A percentile compares a stretch with the other conserved stretches of the same genome.
Evolutionary conservation across 2,329 filamentous ascomycete species (phyloP).

Genomic region (Chalara sp.): DNA sequence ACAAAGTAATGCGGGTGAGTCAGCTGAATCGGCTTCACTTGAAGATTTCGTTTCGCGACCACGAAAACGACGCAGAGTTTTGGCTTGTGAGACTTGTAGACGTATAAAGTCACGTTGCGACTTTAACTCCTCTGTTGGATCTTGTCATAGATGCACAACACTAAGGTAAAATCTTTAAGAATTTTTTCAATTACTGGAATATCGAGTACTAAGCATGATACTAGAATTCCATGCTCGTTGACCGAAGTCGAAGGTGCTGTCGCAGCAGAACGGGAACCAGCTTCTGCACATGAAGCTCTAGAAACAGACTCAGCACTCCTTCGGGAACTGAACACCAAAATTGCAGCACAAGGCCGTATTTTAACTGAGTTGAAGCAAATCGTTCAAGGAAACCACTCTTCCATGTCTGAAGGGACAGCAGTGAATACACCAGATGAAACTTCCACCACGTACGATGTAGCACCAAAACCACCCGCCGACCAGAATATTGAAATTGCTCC

Average conservation of each 20-base stretch:
- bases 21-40: too few relatives aligned
- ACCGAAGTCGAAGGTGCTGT: neutral
- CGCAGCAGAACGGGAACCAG: neutral
- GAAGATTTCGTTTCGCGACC: neutral
- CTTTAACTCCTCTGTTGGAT: neutral
- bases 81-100: neutral
- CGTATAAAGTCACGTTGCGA: neutral
- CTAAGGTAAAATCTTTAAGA: neutral
- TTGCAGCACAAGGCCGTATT: neutral
- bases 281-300: neutral
- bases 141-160: neutral
- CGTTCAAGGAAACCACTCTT: neutral
- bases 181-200: neutral
- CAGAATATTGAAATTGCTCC: neutral
- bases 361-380: neutral
- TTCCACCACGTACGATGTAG: neutral
- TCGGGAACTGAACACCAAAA: neutral
- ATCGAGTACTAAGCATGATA: neutral
- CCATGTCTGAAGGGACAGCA: neutral
- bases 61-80: neutral
- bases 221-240: neutral
- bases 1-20: too few relatives aligned
- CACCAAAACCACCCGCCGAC: neutral
- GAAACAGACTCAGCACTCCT: neutral
- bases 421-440: neutral